Evolutionary conservation across 257 asterid genomes (phyloP).

Genomic region (Solanum bulbocastanum): DNA sequence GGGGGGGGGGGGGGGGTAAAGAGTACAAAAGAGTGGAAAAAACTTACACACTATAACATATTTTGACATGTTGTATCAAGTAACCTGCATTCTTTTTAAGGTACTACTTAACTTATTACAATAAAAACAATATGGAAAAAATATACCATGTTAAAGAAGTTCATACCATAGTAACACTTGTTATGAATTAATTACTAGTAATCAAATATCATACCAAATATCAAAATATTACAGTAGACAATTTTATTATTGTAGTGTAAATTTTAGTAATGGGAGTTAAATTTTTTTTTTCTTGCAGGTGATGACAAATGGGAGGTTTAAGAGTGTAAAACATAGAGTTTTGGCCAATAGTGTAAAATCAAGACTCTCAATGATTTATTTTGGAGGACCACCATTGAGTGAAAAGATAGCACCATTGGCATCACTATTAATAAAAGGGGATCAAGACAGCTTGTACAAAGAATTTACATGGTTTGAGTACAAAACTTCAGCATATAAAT

Average conservation of each 20-base stretch:
- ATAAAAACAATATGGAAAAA: no score
- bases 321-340: conserved; percentile 27
- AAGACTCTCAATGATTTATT: conserved; percentile 29
- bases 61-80: background rate
- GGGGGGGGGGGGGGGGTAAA: no score
- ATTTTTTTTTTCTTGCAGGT: conserved; percentile 8
- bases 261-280: background rate
- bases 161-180: background rate
- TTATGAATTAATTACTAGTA: background rate
- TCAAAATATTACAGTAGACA: background rate
- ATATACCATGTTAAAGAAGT: background rate
- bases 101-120: no score
- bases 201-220: background rate
- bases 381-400: conserved; percentile 35
- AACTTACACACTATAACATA: background rate
- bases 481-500: conserved; percentile 21
- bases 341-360: conserved; percentile 17
- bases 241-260: background rate
- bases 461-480: conserved; percentile 39
- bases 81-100: no score
- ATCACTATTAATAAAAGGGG: conserved; percentile 16
- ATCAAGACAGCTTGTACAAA: conserved; percentile 23
- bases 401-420: conserved; percentile 30
- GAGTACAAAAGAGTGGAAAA: background rate
- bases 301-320: conserved; percentile 33